Evolutionary conservation across 1,139 yeast species (phyloP).

Genomic region (Hyphopichia buzzinii): DNA sequence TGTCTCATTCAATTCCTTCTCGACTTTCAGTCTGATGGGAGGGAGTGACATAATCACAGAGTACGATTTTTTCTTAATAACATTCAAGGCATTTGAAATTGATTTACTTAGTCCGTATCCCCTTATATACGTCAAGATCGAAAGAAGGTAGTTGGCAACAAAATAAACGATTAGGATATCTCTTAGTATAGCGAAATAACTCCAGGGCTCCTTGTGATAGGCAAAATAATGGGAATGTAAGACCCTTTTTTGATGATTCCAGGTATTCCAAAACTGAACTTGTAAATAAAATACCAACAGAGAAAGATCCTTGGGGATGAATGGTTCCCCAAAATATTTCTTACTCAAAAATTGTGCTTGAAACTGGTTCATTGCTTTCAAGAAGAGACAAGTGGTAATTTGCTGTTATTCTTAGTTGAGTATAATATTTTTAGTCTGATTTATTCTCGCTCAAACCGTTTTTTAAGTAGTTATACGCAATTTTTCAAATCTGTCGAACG

Average conservation of each 20-base stretch:
- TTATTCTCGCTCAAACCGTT: too few species aligned
- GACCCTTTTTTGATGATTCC: neutral
- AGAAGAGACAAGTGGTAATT: too few species aligned
- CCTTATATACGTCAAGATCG: slow-evolving; percentile 13
- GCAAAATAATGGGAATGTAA: neutral
- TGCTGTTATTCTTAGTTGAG: too few species aligned
- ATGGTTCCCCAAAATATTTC: slow-evolving; percentile 15
- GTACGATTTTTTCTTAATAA: slow-evolving; percentile 23
- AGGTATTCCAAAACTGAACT: slow-evolving; percentile 4
- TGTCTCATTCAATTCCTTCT: slow-evolving; percentile 54
- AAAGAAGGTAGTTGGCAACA: slow-evolving; percentile 11
- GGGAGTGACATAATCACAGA: slow-evolving; percentile 48
- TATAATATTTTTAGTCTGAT: too few species aligned
- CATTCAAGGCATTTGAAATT: slow-evolving; percentile 10
- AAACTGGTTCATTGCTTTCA: neutral
- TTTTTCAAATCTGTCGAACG: too few species aligned
- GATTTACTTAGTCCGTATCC: slow-evolving; percentile 43
- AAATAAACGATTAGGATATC: slow-evolving; percentile 25
- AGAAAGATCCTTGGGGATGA: slow-evolving; percentile 11
- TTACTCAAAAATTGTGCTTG: neutral
- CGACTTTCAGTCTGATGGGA: slow-evolving; percentile 53
- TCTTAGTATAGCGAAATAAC: slow-evolving; percentile 15
- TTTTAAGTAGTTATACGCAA: too few species aligned
- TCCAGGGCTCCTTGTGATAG: slow-evolving; percentile 1
- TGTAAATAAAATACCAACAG: slow-evolving; percentile 10